Conservation (phyloP, 306 rosid genomes). For the Fragaria iinumae region DNA sequence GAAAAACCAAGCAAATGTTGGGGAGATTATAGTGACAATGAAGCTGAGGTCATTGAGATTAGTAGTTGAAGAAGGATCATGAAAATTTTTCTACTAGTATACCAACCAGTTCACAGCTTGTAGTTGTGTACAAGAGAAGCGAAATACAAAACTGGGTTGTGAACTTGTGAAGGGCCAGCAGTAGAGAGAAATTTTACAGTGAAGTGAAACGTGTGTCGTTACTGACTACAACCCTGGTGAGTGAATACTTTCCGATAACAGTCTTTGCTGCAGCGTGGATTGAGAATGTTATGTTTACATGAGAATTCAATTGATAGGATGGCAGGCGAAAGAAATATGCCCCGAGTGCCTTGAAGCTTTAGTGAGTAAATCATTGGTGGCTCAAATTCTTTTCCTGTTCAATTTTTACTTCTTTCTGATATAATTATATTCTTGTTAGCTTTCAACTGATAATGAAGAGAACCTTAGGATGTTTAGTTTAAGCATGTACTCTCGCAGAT, state of each 20-base stretch:
- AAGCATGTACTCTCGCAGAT: slow-evolving; percentile 26
- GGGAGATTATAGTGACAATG: slow-evolving; percentile 93
- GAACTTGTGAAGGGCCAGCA: slow-evolving; percentile 1
- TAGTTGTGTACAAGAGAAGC: slow-evolving; percentile 24
- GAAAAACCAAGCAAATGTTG: slow-evolving; percentile 64
- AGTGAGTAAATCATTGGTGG: slow-evolving; percentile 30
- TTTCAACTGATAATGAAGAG: slow-evolving; percentile 9
- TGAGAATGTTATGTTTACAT: slow-evolving; percentile 16
- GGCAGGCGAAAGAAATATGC: slow-evolving; percentile 37
- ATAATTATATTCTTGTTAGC: slow-evolving; percentile 33
- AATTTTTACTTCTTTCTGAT: slow-evolving; percentile 25
- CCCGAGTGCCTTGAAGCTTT: slow-evolving; percentile 28
- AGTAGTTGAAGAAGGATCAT: slow-evolving; percentile 47
- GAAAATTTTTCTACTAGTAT: slow-evolving; percentile 15
- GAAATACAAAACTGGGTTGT: background rate
- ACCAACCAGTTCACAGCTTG: slow-evolving; percentile 17
- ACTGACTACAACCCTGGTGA: slow-evolving; percentile 30
- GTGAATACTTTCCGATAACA: slow-evolving; percentile 31
- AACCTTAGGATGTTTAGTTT: slow-evolving; percentile 25
- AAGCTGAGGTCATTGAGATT: slow-evolving; percentile 63
- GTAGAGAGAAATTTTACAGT: slow-evolving; percentile 20
- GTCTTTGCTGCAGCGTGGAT: slow-evolving; percentile 20
- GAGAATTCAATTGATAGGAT: slow-evolving; percentile 25
- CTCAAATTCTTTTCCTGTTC: slow-evolving; percentile 16
- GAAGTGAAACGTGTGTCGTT: slow-evolving; percentile 20